These are phyloP conservation scores for Caryopteris hybrid DNA, from an alignment of 305 asterid genomes.

Conservation along the genomic window DNA sequence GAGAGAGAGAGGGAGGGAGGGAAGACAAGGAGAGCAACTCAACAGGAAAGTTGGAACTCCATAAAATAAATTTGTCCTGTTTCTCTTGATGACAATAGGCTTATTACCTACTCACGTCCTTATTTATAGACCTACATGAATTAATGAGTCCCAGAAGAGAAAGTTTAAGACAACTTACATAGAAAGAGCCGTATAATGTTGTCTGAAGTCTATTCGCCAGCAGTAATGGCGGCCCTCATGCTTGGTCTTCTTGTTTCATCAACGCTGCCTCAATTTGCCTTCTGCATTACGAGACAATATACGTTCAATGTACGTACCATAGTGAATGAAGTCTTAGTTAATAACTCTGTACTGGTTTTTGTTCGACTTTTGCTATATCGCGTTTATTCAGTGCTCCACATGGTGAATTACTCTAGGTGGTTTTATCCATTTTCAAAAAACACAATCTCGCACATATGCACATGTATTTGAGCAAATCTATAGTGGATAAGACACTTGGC, in stretches of 20 bases:
- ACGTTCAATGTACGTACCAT: constrained; percentile 53
- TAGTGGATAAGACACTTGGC: not conserved
- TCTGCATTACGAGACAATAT: constrained; percentile 45
- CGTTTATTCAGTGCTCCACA: not conserved
- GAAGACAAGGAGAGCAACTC: constrained; percentile 19
- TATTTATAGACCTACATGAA: constrained; percentile 24
- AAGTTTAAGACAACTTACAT: not conserved
- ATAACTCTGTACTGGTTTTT: not conserved
- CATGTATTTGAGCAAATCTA: not conserved
- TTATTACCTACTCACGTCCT: constrained; percentile 31
- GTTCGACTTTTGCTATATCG: not conserved
- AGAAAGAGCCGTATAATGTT: constrained; percentile 1
- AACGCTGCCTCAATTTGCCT: constrained; percentile 32
- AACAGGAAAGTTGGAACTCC: constrained; percentile 19
- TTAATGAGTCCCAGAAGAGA: not conserved
- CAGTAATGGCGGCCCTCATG: constrained; percentile 27
- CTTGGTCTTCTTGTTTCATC: constrained; percentile 25
- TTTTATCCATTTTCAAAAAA: no score
- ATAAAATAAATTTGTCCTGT: constrained; percentile 5
- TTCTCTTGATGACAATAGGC: constrained; percentile 18
- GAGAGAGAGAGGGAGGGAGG: no score
- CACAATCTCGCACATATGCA: not conserved
- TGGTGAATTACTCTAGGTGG: not conserved
- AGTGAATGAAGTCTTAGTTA: not conserved
- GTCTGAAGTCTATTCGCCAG: not conserved